Evolutionary conservation across 2,329 filamentous ascomycete genomes (phyloP).

Genomic region (Apiospora hydei): DNA sequence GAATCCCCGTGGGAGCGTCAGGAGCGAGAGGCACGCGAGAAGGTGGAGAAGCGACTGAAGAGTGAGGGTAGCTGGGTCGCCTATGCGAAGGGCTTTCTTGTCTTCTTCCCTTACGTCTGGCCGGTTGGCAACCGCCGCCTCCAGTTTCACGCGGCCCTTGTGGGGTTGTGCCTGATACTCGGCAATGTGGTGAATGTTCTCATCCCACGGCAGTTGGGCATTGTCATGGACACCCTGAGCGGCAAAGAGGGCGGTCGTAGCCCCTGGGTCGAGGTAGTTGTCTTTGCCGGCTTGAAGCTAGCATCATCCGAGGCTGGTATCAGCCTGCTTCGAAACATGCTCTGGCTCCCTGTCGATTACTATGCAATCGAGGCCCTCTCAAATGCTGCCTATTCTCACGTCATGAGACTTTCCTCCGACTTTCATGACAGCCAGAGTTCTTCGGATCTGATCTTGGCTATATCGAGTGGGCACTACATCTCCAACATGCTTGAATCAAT

Average conservation of each 20-base stretch:
- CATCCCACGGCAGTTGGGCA: conserved; percentile 81
- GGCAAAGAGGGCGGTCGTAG: conserved; percentile 36
- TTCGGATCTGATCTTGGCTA: conserved; percentile 64
- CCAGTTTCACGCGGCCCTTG: conserved; percentile 71
- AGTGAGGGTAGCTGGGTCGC: conserved; percentile 79
- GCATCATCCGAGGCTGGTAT: conserved; percentile 62
- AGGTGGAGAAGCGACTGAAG: conserved; percentile 72
- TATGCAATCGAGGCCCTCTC: conserved; percentile 62
- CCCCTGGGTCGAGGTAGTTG: conserved; percentile 29
- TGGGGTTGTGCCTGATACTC: conserved; percentile 72
- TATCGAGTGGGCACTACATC: conserved; percentile 60
- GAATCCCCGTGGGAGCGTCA: conserved; percentile 64
- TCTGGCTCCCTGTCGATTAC: conserved; percentile 66
- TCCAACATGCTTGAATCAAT: conserved; percentile 65
- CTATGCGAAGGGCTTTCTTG: conserved; percentile 77
- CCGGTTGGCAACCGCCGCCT: conserved; percentile 71
- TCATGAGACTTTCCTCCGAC: conserved; percentile 66
- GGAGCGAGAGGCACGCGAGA: conserved; percentile 62
- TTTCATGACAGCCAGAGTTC: conserved; percentile 68
- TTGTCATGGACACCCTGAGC: conserved; percentile 75
- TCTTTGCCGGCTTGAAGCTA: conserved; percentile 46
- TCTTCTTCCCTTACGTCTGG: conserved; percentile 83
- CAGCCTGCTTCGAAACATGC: conserved; percentile 59
- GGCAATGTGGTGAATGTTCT: conserved; percentile 78
- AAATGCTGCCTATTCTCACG: conserved; percentile 64